Evolutionary conservation across 495 filamentous ascomycete genomes (phyloP).

Genomic region (Penicillium coprophilum): DNA sequence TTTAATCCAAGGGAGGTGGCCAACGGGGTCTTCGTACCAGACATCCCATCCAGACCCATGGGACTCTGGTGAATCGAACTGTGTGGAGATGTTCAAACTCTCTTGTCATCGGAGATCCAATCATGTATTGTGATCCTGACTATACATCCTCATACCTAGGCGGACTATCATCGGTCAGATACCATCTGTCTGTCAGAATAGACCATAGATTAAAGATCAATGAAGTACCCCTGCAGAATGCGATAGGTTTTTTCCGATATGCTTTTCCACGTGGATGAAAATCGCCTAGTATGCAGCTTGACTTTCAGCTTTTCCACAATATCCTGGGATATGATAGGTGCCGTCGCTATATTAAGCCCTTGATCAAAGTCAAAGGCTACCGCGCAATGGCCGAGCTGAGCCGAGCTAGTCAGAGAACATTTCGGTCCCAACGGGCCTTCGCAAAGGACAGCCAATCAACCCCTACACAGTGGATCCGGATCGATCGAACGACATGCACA

Average conservation of each 20-base stretch:
- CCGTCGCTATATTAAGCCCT: not conserved
- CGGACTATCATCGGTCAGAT: too few relatives aligned
- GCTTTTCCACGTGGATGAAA: not conserved
- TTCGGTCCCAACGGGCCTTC: not conserved
- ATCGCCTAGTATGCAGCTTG: not conserved
- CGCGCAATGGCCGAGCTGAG: not conserved
- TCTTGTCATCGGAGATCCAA: too few relatives aligned
- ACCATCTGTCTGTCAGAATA: not conserved
- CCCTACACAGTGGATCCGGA: not conserved
- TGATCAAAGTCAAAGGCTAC: not conserved
- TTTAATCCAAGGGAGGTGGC: not conserved
- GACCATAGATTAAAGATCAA: not conserved
- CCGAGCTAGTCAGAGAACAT: not conserved
- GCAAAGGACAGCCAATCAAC: not conserved
- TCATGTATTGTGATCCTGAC: too few relatives aligned
- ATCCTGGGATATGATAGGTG: not conserved
- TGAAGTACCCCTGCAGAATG: not conserved
- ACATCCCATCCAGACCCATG: not conserved
- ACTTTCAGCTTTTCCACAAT: not conserved
- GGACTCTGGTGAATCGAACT: not conserved
- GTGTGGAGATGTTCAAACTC: not conserved
- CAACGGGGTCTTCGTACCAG: not conserved
- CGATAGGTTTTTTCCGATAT: not conserved
- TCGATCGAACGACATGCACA: conserved; percentile 7
- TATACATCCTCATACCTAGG: too few relatives aligned